These are phyloP conservation scores for Aspergillus hortae DNA, from an alignment of 2,329 filamentous ascomycete species.

Conservation along the genomic window DNA sequence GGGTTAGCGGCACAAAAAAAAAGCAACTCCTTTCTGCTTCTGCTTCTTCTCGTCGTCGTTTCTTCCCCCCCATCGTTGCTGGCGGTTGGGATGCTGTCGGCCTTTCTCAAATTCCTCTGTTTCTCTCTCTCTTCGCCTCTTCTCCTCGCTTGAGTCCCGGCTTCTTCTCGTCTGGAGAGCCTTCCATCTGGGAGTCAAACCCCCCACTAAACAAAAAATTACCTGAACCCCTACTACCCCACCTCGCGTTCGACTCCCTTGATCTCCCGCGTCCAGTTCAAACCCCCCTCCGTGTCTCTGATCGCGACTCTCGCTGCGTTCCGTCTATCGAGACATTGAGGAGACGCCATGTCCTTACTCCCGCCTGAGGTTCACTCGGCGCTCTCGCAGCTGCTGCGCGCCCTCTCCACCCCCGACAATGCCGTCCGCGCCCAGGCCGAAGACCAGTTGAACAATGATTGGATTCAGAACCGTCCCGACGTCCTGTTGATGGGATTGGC, in stretches of 20 bases:
- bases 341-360: conserved; percentile 72
- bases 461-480: conserved; percentile 77
- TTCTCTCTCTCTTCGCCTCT: conserved; percentile 14
- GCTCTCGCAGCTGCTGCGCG: conserved; percentile 80
- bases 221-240: conserved; percentile 12
- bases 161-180: background rate
- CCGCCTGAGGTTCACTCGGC: conserved; percentile 79
- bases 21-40: conserved; percentile 1
- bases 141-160: conserved; percentile 8
- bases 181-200: conserved; percentile 4
- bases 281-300: conserved; percentile 8
- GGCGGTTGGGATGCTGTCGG: conserved; percentile 24
- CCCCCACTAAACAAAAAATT: conserved; percentile 20
- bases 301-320: conserved; percentile 15
- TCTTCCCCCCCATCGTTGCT: conserved; percentile 9
- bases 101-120: no score
- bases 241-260: conserved; percentile 12
- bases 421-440: conserved; percentile 78
- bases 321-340: conserved; percentile 21
- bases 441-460: conserved; percentile 85
- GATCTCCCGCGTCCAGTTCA: conserved; percentile 12
- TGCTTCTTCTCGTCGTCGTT: conserved; percentile 1
- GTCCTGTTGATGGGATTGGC: conserved; percentile 89
- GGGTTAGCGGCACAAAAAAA: no score
- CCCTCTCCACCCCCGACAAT: conserved; percentile 88